Percentiles rank a stretch among this genome's conserved stretches.
Conservation (phyloP, 1,284 basidiomycete species). For the Psilocybe mexicana region DNA sequence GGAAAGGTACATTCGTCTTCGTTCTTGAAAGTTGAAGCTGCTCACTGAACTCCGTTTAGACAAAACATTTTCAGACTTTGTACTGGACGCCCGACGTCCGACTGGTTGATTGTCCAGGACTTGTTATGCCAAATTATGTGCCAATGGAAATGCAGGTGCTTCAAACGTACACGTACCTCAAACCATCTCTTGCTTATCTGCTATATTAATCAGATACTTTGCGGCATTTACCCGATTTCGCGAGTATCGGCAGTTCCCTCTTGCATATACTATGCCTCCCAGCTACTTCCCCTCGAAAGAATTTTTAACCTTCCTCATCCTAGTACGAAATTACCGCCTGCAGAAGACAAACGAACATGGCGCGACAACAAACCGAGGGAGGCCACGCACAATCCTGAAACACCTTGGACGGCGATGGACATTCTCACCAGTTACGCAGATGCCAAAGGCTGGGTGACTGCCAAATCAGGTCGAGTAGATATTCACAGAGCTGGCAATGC, state of each 20-base stretch:
- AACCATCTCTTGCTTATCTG: not conserved
- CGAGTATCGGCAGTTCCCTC: slow-evolving; percentile 81
- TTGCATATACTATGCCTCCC: slow-evolving; percentile 70
- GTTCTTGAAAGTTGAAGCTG: not conserved
- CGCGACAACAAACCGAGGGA: slow-evolving; percentile 46
- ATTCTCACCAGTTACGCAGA: slow-evolving; percentile 78
- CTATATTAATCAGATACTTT: slow-evolving; percentile 54
- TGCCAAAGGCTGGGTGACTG: slow-evolving; percentile 82
- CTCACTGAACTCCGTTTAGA: slow-evolving; percentile 44
- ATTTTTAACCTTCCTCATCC: slow-evolving; percentile 66
- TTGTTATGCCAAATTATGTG: slow-evolving; percentile 79
- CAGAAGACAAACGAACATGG: slow-evolving; percentile 73
- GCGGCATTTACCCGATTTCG: slow-evolving; percentile 85
- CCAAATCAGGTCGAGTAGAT: slow-evolving; percentile 87
- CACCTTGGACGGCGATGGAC: slow-evolving; percentile 77
- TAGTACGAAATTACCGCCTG: slow-evolving; percentile 32
- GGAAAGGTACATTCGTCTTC: slow-evolving; percentile 66
- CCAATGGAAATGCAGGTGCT: slow-evolving; percentile 79
- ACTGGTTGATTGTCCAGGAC: slow-evolving; percentile 83
- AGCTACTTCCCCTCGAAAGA: slow-evolving; percentile 76
- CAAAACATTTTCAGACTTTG: slow-evolving; percentile 92
- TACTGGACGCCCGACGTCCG: slow-evolving; percentile 84
- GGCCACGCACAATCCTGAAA: slow-evolving; percentile 23
- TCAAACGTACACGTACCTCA: not conserved
- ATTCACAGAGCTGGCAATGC: slow-evolving; percentile 86